A percentile compares a stretch with the other conserved stretches of the same genome.
phyloP scores from a whole-genome alignment of 192 early-diverging fungal genomes.

The Coemansia sp. region DNA sequence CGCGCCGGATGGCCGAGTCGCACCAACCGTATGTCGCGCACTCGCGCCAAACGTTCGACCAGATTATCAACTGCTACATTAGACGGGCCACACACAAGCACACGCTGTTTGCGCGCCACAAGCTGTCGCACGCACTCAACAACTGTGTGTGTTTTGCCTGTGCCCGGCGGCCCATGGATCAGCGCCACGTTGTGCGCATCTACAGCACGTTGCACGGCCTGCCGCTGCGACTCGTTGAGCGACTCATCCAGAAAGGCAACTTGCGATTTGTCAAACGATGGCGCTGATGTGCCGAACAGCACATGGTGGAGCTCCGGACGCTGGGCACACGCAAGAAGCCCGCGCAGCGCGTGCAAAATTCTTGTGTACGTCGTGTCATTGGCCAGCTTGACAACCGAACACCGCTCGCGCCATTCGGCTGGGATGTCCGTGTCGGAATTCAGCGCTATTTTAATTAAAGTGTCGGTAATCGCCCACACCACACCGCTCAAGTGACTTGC shows the following conservation, averaged over 20 bases:
- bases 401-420: slow-evolving; percentile 62
- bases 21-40: slow-evolving; percentile 62
- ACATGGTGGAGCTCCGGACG: slow-evolving; percentile 41
- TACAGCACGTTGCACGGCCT: slow-evolving; percentile 67
- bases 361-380: slow-evolving; percentile 47
- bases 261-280: slow-evolving; percentile 26
- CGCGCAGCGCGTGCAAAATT: slow-evolving; percentile 41
- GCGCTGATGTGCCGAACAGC: slow-evolving; percentile 45
- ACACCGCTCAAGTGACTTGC: slow-evolving; percentile 47
- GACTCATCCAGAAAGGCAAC: slow-evolving; percentile 57
- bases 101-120: slow-evolving; percentile 52
- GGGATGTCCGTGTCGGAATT: slow-evolving; percentile 56
- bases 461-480: slow-evolving; percentile 57
- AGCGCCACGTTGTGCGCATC: slow-evolving; percentile 66
- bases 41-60: slow-evolving; percentile 69
- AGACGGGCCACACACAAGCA: slow-evolving; percentile 87
- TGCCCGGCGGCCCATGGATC: slow-evolving; percentile 87
- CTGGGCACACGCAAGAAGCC: slow-evolving; percentile 7
- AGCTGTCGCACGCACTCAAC: slow-evolving; percentile 86
- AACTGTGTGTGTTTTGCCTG: slow-evolving; percentile 86
- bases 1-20: slow-evolving; percentile 86
- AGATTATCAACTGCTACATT: slow-evolving; percentile 90
- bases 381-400: slow-evolving; percentile 59
- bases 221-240: slow-evolving; percentile 70
- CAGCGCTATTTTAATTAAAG: slow-evolving; percentile 64